phyloP scores from a whole-genome alignment of 495 filamentous ascomycete genomes.

The Terfezia boudieri region DNA sequence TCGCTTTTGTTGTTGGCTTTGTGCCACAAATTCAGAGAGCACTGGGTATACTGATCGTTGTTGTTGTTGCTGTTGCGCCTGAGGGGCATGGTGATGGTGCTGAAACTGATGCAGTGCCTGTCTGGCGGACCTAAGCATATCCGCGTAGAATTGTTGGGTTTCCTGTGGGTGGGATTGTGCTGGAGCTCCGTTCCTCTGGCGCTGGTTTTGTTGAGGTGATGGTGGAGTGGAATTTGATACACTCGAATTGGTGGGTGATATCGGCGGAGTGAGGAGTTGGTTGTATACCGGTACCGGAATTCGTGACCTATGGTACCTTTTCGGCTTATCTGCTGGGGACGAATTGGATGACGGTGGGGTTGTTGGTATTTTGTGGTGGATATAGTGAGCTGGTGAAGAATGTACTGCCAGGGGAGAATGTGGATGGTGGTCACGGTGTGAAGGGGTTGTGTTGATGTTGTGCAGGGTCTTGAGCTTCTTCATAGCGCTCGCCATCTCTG shows the following conservation, averaged over 20 bases:
- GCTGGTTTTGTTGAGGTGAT: neutral
- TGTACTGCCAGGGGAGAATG: conserved; percentile 1
- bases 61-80: conserved; percentile 3
- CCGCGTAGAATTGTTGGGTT: conserved; percentile 6
- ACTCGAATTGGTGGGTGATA: neutral
- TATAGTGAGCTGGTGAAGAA: neutral
- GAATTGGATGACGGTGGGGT: conserved; percentile 14
- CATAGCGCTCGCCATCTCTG: conserved; percentile 16
- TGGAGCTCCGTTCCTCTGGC: conserved; percentile 1
- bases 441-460: conserved; percentile 15
- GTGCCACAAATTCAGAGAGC: conserved; percentile 6
- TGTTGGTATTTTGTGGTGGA: conserved; percentile 10
- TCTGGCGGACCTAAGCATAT: conserved; percentile 14
- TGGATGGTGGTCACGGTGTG: conserved; percentile 6
- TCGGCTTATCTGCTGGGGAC: neutral
- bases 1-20: conserved; percentile 2
- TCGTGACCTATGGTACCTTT: neutral
- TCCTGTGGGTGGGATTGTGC: neutral
- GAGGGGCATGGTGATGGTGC: conserved; percentile 1
- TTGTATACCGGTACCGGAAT: neutral
- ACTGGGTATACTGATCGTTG: conserved; percentile 11
- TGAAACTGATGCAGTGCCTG: conserved; percentile 13
- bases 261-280: neutral
- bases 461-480: conserved; percentile 21
- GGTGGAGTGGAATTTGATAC: neutral